Percentiles rank a stretch among this genome's conserved stretches.
These are phyloP conservation scores for Larix kaempferi DNA, from an alignment of 75 land plant species.

Conservation along the genomic window DNA sequence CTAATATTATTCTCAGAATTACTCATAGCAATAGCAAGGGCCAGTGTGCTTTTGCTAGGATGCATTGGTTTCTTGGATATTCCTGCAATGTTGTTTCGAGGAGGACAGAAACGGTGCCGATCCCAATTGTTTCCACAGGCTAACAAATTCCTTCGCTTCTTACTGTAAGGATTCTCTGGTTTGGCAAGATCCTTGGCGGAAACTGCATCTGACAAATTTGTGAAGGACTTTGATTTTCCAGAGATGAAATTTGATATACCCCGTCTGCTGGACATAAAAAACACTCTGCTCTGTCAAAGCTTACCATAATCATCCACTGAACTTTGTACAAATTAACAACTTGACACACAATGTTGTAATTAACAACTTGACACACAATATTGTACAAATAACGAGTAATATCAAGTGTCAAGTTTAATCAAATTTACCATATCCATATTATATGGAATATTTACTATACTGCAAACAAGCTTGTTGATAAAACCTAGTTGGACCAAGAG, in stretches of 20 bases:
- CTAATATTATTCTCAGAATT: constrained; percentile 9
- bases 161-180: constrained; percentile 50
- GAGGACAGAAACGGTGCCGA: constrained; percentile 18
- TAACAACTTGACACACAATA: no score
- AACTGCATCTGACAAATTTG: constrained; percentile 41
- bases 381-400: no score
- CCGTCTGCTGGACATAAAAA: constrained; percentile 33
- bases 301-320: no score
- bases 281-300: not conserved
- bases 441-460: no score
- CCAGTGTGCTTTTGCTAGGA: constrained; percentile 32
- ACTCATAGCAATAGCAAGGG: constrained; percentile 32
- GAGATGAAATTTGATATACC: constrained; percentile 61
- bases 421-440: no score
- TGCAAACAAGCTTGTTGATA: no score
- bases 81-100: constrained; percentile 17
- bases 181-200: constrained; percentile 43
- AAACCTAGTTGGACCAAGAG: no score
- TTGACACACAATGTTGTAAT: no score
- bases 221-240: constrained; percentile 65
- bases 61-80: constrained; percentile 33
- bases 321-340: no score
- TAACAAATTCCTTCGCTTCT: constrained; percentile 37
- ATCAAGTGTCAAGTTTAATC: no score
- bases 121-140: constrained; percentile 23